Conservation (phyloP, 1,284 basidiomycete species). For the Peniophora sp. region DNA sequence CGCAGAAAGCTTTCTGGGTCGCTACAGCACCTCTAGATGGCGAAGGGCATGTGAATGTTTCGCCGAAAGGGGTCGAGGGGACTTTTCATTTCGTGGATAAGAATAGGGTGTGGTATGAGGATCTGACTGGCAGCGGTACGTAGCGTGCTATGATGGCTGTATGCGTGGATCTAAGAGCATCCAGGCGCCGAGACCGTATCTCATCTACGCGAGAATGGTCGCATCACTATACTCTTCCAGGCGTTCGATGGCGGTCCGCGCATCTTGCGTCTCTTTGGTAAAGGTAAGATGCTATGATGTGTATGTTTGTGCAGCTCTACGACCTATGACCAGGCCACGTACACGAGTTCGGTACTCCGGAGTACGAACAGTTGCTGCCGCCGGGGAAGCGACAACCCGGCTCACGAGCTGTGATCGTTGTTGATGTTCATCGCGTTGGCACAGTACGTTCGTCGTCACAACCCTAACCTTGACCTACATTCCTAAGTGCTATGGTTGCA, state of each 20-base stretch:
- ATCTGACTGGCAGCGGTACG: conserved; percentile 46
- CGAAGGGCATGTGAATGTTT: conserved; percentile 47
- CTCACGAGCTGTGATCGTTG: conserved; percentile 41
- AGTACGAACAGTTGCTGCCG: conserved; percentile 38
- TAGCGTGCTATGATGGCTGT: too few relatives aligned
- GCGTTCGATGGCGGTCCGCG: conserved; percentile 48
- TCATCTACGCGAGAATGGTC: conserved; percentile 50
- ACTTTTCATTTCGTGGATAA: conserved; percentile 38
- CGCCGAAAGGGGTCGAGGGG: conserved; percentile 42
- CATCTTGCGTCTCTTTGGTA: conserved; percentile 44
- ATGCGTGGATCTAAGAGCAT: too few relatives aligned
- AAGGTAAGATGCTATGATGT: conserved; percentile 22
- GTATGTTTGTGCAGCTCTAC: background rate
- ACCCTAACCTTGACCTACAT: too few relatives aligned
- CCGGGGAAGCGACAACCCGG: conserved; percentile 36
- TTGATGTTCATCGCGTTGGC: conserved; percentile 44
- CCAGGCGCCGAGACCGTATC: conserved; percentile 48
- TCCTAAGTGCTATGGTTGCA: conserved; percentile 12
- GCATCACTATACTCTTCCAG: conserved; percentile 48
- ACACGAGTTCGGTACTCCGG: conserved; percentile 45
- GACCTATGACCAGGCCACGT: too few relatives aligned
- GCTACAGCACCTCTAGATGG: conserved; percentile 44
- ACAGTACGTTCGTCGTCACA: conserved; percentile 28
- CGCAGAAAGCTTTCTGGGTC: conserved; percentile 50
- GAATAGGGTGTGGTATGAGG: conserved; percentile 48